Evolutionary conservation across 2,329 filamentous ascomycete genomes (phyloP).

Genomic region (Diaporthe eres): DNA sequence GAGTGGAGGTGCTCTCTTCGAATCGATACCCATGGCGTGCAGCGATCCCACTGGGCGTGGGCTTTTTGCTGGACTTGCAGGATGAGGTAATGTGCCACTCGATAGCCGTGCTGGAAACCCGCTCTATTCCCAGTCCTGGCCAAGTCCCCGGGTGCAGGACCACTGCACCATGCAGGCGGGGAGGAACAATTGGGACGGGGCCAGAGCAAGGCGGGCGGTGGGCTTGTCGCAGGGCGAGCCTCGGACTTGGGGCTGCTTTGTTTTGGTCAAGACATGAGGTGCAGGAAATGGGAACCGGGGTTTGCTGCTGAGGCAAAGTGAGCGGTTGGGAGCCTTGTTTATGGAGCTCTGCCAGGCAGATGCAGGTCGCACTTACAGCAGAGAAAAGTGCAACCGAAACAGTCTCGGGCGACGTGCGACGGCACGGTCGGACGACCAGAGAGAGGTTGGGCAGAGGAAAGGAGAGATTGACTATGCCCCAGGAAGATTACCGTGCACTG

Average conservation of each 20-base stretch:
- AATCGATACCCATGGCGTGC: slow-evolving; percentile 68
- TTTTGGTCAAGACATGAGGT: slow-evolving; percentile 44
- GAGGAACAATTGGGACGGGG: slow-evolving; percentile 30
- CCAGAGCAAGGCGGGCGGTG: slow-evolving; percentile 25
- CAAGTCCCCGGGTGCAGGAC: slow-evolving; percentile 39
- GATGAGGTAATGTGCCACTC: slow-evolving; percentile 43
- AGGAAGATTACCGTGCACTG: slow-evolving; percentile 16
- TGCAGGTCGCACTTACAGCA: slow-evolving; percentile 40
- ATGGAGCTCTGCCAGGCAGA: slow-evolving; percentile 33
- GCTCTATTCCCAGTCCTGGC: slow-evolving; percentile 36
- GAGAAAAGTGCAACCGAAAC: slow-evolving; percentile 30
- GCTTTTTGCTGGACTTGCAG: slow-evolving; percentile 36
- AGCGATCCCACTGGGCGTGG: slow-evolving; percentile 42
- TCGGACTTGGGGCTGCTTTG: slow-evolving; percentile 38
- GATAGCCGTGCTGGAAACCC: slow-evolving; percentile 38
- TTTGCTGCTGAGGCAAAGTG: slow-evolving; percentile 36
- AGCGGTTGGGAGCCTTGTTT: slow-evolving; percentile 34
- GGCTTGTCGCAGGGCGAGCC: slow-evolving; percentile 39
- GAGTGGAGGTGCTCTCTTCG: slow-evolving; percentile 74
- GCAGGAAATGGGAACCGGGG: slow-evolving; percentile 34
- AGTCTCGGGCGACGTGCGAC: slow-evolving; percentile 32
- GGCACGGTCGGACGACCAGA: slow-evolving; percentile 19
- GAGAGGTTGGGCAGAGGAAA: background rate
- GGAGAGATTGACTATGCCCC: slow-evolving; percentile 1
- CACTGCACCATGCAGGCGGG: slow-evolving; percentile 41